Base-by-base conservation (phyloP, 2,329 filamentous ascomycete genomes). In the Fusarium musae region DNA sequence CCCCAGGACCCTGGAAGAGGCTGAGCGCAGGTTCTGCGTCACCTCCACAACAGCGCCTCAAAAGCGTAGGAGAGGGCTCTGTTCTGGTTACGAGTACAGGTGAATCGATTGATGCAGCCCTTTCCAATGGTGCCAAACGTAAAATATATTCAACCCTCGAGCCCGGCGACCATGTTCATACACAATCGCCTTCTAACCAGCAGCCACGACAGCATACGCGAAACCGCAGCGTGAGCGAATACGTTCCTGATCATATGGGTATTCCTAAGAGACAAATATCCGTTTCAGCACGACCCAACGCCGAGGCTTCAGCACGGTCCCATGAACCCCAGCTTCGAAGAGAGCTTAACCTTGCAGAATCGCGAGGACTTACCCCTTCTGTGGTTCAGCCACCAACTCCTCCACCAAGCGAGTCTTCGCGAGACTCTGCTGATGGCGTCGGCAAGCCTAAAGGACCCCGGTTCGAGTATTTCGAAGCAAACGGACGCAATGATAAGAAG, bases 141-240 rank as follows among this genome's bases (percentile, higher is more conserved):
- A 91, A 88, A 75, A 83, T 85, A 34, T 92, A 91, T 75, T 85
- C 77, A 17, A 58, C 75, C 57, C 78, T 78, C 40, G 79, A 79
- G 63, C 78, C 78, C 36, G 81, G 81, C 42, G 73, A 78, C 17
- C 75, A 72, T 53, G 62, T 65, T 7, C 69, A 85, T 28, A 84
- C 84, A 17, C 81, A 90, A 28, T 76, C 40, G 40, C 36, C 43
- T 19, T 56, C 40, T 32, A 66, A 67, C 19, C 62, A 72, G n/a
- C 70, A 69, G 32, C 66, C 66, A 64, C 66, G 61, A 67, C 63
- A 64, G 19, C 93, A 94, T 80, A 85, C 85, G 17, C 89, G 93
- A 66, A 95, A 96, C 80, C 89, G 95, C 76, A 98, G 95, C 81
- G 85, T 96, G 32, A 97, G 95, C 84, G 95, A 98, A 73, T 97